Conservation (phyloP, 192 early-diverging fungal genomes). For the Neocallimastix lanati region DNA sequence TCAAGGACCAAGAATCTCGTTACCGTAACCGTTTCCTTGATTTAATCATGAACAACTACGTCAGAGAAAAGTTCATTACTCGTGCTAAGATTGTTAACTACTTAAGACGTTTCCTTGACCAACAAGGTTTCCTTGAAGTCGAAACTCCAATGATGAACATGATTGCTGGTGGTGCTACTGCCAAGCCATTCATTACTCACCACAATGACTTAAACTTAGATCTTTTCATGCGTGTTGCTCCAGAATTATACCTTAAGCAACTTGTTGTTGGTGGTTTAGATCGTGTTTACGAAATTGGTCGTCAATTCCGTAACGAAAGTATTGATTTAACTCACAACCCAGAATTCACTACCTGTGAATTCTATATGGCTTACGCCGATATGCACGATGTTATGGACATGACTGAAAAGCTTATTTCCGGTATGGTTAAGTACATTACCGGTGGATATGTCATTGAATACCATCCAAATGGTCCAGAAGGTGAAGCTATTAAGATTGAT, state of each 20-base stretch:
- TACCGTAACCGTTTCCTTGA: conserved; percentile 97
- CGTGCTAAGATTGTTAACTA: conserved; percentile 91
- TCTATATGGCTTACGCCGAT: conserved; percentile 99
- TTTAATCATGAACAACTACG: conserved; percentile 93
- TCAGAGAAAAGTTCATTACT: conserved; percentile 84
- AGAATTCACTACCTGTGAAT: conserved; percentile 98
- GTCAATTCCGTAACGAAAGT: conserved; percentile 96
- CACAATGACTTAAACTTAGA: conserved; percentile 99
- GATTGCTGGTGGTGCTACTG: conserved; percentile 81
- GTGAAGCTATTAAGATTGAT: conserved; percentile 66
- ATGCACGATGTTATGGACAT: conserved; percentile 92
- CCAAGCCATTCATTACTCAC: conserved; percentile 96
- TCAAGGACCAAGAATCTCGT: conserved; percentile 91
- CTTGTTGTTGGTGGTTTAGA: conserved; percentile 94
- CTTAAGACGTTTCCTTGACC: conserved; percentile 83
- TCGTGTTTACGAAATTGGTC: conserved; percentile 96
- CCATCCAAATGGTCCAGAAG: conserved; percentile 75
- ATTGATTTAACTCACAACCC: conserved; percentile 99
- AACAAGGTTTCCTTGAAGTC: conserved; percentile 90
- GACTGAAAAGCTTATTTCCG: conserved; percentile 68
- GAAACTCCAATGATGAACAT: conserved; percentile 99
- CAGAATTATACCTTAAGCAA: conserved; percentile 95
- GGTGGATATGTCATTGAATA: conserved; percentile 83
- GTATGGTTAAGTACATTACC: conserved; percentile 85
- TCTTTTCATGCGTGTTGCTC: conserved; percentile 96